These are phyloP conservation scores for Rhodotorula sp. DNA, from an alignment of 1,284 basidiomycete species.

Conservation along the genomic window DNA sequence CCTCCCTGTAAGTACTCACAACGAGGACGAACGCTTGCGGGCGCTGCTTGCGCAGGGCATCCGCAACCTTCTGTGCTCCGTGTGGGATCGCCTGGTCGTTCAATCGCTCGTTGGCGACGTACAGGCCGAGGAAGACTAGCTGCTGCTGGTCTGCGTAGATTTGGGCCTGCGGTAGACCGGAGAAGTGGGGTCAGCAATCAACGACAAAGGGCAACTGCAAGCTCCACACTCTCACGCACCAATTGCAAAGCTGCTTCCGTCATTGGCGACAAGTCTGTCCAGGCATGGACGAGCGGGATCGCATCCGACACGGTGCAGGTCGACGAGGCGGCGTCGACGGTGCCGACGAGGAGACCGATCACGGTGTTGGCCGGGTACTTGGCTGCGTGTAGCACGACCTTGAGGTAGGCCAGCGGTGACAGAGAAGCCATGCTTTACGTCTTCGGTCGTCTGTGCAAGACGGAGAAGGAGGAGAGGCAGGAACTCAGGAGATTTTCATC, in stretches of 20 bases:
- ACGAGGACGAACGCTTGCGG: slow-evolving; percentile 63
- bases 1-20: slow-evolving; percentile 51
- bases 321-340: slow-evolving; percentile 11
- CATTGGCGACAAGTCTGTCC: slow-evolving; percentile 73
- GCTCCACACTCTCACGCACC: slow-evolving; percentile 51
- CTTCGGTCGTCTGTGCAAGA: background rate
- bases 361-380: slow-evolving; percentile 52
- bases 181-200: background rate
- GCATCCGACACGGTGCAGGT: slow-evolving; percentile 54
- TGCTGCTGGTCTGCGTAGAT: slow-evolving; percentile 56
- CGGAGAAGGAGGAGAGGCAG: background rate
- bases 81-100: slow-evolving; percentile 62
- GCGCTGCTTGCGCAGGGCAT: slow-evolving; percentile 49
- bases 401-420: slow-evolving; percentile 7
- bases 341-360: slow-evolving; percentile 51
- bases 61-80: slow-evolving; percentile 60
- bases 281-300: slow-evolving; percentile 72
- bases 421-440: background rate
- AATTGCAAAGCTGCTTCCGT: slow-evolving; percentile 75
- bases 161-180: slow-evolving; percentile 23
- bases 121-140: slow-evolving; percentile 64
- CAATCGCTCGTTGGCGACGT: slow-evolving; percentile 65
- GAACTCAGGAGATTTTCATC: too few species aligned
- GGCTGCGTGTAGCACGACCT: slow-evolving; percentile 62
- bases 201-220: background rate